A percentile compares a stretch with the other conserved stretches of the same genome.
Evolutionary conservation across 1,284 basidiomycete genomes (phyloP).

Genomic region (Fomitopsis schrenkii): DNA sequence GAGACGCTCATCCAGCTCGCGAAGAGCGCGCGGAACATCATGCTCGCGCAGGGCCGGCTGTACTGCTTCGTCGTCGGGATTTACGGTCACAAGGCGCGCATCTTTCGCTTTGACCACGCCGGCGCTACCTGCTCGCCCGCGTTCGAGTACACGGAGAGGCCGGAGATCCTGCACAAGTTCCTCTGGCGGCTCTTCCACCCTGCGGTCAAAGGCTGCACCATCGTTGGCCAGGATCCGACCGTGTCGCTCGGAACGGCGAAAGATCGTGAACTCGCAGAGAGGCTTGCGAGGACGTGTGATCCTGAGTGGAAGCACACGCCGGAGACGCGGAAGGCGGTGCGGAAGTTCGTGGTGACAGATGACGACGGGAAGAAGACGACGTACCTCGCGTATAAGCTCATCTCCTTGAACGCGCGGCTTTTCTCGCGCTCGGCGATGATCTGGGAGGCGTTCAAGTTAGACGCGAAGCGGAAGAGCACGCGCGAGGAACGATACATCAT

Average conservation of each 20-base stretch:
- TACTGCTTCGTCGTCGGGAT: constrained; percentile 9
- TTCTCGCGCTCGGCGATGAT: neutral
- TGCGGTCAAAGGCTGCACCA: neutral
- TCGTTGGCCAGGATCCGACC: neutral
- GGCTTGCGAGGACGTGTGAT: neutral
- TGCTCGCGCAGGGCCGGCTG: constrained; percentile 10
- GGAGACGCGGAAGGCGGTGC: neutral
- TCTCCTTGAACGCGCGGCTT: neutral
- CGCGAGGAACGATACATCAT: neutral
- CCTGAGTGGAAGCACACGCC: neutral
- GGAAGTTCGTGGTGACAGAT: neutral
- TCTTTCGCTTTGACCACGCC: constrained; percentile 8
- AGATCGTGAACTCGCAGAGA: neutral
- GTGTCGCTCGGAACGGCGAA: neutral
- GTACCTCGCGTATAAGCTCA: neutral
- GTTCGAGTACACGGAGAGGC: neutral
- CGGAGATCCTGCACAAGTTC: neutral
- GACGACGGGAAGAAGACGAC: neutral
- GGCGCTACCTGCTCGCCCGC: constrained; percentile 1
- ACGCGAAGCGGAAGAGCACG: too few species aligned
- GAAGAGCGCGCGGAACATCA: constrained; percentile 7
- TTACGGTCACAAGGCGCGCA: constrained; percentile 7
- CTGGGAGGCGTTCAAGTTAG: neutral
- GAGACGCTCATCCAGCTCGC: constrained; percentile 3
- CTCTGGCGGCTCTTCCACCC: neutral